Evolutionary conservation across 108 stramenopile genomes (phyloP).

Genomic region (Poteriospumella lacustris): DNA sequence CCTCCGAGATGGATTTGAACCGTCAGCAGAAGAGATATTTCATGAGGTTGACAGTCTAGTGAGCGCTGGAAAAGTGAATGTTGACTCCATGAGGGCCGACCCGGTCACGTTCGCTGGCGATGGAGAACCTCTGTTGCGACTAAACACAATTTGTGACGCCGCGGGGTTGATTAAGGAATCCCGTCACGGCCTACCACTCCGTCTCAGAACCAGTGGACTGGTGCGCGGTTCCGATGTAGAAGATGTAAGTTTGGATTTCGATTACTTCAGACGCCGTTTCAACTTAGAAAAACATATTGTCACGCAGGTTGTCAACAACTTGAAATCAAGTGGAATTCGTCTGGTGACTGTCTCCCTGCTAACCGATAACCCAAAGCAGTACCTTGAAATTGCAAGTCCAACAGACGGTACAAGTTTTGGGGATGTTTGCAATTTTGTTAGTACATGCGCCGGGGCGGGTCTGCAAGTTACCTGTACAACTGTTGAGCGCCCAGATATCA

Average conservation of each 20-base stretch:
- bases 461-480: constrained; percentile 30
- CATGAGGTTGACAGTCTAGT: background rate
- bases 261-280: too few relatives aligned
- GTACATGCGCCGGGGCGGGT: background rate
- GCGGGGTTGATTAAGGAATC: constrained; percentile 21
- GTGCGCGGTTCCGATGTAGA: constrained; percentile 12
- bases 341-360: constrained; percentile 11
- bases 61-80: background rate
- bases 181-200: constrained; percentile 27
- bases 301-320: too few relatives aligned
- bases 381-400: background rate
- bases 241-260: background rate
- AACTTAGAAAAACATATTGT: too few relatives aligned
- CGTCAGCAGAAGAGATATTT: background rate
- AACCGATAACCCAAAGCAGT: constrained; percentile 21
- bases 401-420: constrained; percentile 3
- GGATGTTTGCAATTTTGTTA: constrained; percentile 25
- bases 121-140: constrained; percentile 30
- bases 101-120: constrained; percentile 33
- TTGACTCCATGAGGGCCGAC: background rate
- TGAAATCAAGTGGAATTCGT: constrained; percentile 4
- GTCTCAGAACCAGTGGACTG: constrained; percentile 35
- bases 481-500: constrained; percentile 14
- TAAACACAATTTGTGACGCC: constrained; percentile 19
- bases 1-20: too few relatives aligned